Evolutionary conservation across 2,329 filamentous ascomycete genomes (phyloP).

Genomic region (Penicillium sp.): DNA sequence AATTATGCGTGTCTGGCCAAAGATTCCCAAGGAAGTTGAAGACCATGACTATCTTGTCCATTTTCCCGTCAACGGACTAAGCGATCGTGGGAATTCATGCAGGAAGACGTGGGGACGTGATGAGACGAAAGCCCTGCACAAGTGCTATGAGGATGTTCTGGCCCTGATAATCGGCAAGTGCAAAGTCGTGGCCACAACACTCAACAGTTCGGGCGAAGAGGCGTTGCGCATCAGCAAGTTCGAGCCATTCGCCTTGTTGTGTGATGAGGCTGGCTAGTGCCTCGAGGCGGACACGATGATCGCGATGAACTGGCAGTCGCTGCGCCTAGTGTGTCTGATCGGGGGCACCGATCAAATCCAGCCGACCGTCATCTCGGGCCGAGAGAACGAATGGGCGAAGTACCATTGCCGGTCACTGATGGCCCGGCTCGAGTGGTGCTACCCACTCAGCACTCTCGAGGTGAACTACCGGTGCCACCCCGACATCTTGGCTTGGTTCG

Average conservation of each 20-base stretch:
- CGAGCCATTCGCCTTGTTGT: conserved; percentile 9
- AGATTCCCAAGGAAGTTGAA: no score
- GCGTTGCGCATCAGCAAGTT: not conserved
- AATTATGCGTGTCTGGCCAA: no score
- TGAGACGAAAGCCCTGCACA: no score
- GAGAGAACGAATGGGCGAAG: conserved; percentile 6
- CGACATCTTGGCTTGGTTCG: not conserved
- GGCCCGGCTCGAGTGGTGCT: not conserved
- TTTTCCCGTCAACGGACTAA: no score
- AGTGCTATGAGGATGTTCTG: no score
- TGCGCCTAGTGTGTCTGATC: conserved; percentile 8
- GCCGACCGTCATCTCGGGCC: conserved; percentile 9
- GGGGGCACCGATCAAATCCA: conserved; percentile 13
- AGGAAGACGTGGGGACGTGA: no score
- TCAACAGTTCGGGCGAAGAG: not conserved
- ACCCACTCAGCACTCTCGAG: not conserved
- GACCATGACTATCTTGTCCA: no score
- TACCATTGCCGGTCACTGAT: conserved; percentile 8
- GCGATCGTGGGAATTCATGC: no score
- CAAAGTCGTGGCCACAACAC: no score
- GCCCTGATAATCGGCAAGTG: no score
- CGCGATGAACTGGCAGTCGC: conserved; percentile 3
- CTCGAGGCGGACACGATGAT: conserved; percentile 16
- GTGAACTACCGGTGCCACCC: not conserved
- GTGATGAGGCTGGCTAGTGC: conserved; percentile 16